phyloP scores from a whole-genome alignment of 192 early-diverging fungal genomes.

The Chytriomyces sp. region DNA sequence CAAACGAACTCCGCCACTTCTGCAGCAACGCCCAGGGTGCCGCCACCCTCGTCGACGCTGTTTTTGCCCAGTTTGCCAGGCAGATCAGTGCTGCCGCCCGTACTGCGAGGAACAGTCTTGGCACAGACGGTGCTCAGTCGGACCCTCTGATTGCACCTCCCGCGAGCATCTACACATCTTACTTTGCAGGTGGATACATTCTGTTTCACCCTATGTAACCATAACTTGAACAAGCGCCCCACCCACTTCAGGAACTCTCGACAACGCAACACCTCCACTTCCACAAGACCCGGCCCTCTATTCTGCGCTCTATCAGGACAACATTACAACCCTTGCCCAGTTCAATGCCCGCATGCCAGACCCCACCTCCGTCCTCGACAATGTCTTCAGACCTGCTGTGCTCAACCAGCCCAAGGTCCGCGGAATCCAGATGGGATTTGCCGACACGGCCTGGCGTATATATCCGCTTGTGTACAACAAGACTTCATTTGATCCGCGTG shows the following conservation, averaged over 20 bases:
- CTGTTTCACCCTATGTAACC: not conserved
- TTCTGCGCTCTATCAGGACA: slow-evolving; percentile 25
- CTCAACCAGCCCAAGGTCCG: slow-evolving; percentile 18
- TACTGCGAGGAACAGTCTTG: slow-evolving; percentile 10
- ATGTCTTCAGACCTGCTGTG: slow-evolving; percentile 24
- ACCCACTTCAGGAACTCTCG: not conserved
- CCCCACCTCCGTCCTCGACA: slow-evolving; percentile 25
- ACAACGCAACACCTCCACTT: slow-evolving; percentile 16
- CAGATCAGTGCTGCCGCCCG: slow-evolving; percentile 13
- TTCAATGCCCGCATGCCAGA: slow-evolving; percentile 22
- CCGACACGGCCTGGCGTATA: slow-evolving; percentile 24
- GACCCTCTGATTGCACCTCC: not conserved
- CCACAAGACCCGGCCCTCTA: not conserved
- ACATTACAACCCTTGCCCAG: slow-evolving; percentile 23
- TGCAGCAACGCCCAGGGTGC: not conserved
- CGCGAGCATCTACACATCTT: slow-evolving; percentile 12
- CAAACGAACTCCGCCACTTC: slow-evolving; percentile 11
- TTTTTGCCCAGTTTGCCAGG: slow-evolving; percentile 22
- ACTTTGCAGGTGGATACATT: slow-evolving; percentile 20
- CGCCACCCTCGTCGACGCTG: slow-evolving; percentile 19
- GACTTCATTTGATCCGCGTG: slow-evolving; percentile 5
- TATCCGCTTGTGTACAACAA: slow-evolving; percentile 34
- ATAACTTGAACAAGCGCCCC: not conserved
- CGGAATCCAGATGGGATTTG: slow-evolving; percentile 26
- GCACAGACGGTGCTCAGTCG: slow-evolving; percentile 7